A percentile compares a stretch with the other conserved stretches of the same genome.
These are phyloP conservation scores for Mycena filopes DNA, from an alignment of 768 basidiomycete species.

Conservation along the genomic window DNA sequence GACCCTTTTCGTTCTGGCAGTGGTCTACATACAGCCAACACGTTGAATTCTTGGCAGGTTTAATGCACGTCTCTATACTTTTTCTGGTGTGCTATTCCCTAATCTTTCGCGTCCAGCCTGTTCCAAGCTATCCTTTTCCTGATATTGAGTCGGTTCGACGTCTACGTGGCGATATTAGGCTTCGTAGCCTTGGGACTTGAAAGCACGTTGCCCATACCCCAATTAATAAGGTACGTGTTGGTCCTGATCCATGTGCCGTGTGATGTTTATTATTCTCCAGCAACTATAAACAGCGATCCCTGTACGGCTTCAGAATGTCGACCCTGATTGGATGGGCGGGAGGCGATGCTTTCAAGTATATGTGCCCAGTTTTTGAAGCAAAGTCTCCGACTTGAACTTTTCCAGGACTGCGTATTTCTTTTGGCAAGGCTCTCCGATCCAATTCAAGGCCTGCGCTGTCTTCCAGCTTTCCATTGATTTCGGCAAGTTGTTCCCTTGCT, in stretches of 20 bases:
- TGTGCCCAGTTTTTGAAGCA: conserved; percentile 16
- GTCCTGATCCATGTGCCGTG: conserved; percentile 5
- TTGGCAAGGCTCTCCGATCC: conserved; percentile 73
- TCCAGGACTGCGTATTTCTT: conserved; percentile 85
- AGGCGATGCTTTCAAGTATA: conserved; percentile 88
- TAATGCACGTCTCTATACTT: conserved; percentile 68
- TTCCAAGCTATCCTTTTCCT: conserved; percentile 79
- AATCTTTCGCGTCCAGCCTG: conserved; percentile 54
- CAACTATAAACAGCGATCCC: conserved; percentile 80
- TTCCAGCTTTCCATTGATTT: conserved; percentile 86
- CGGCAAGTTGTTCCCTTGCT: conserved; percentile 56
- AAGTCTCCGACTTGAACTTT: not conserved
- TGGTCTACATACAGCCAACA: conserved; percentile 84
- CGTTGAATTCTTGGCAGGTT: conserved; percentile 83
- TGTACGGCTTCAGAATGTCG: conserved; percentile 87
- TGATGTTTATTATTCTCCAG: conserved; percentile 47
- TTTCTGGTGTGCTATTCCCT: conserved; percentile 13
- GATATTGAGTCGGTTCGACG: conserved; percentile 71
- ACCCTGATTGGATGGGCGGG: conserved; percentile 87
- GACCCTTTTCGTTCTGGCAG: conserved; percentile 87
- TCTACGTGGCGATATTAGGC: conserved; percentile 73
- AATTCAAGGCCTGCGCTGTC: conserved; percentile 85
- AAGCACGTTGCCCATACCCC: conserved; percentile 88
- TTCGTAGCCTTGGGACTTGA: conserved; percentile 85
- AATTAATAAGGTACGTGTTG: conserved; percentile 72